Evolutionary conservation across 768 basidiomycete species (phyloP), one percentile per base, ranked within the genome.

Genomic region (Boletellus emodensis): DNA sequence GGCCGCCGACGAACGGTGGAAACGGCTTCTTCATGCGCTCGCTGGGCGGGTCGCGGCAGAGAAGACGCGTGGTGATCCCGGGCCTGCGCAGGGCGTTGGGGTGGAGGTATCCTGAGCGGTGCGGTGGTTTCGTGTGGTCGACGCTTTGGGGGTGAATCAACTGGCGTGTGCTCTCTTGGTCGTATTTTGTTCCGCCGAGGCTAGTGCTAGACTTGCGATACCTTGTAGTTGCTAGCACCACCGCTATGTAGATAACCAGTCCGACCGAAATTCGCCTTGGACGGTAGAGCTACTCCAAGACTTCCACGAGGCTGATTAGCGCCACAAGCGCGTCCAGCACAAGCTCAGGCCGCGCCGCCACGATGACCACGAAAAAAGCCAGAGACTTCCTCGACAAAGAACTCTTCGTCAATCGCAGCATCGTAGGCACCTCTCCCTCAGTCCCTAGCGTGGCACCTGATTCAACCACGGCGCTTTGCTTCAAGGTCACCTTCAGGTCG

Each of bases 401-500:
- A 35, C 61, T 78, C 26, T 70, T 70, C 35, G 71, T 78, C 40
- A 69, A 72, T 6, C 71, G 71, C 52, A 73, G 63, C 51, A 67
- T 78, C 28, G 77, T 79, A 58, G 15, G 73, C 11, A 30, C 9
- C 54, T 28, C 35, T n/a, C 30, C 30, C 53, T 18, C 14, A 11
- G 11, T 36, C 20, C 18, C 33, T 30, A 32, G 28, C 17, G 28
- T 20, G 20, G 9, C 40, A 51, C 9, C 53, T 30, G 37, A 28
- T 48, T 46, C 46, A 44, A 26, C 43, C 3, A 32, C 9, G 13
- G 2, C 24, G 41, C 35, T 34, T 44, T 30, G 30, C 30, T 28
- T 40, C 32, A 52, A 91, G 89, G 86, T 92, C 51, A 92, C 90
- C 5, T 92, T 81, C 65, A 79, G 89, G 34, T 83, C 80, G 5